These are phyloP conservation scores for Starmerella vitae DNA, from an alignment of 805 yeast genomes.

Conservation along the genomic window DNA sequence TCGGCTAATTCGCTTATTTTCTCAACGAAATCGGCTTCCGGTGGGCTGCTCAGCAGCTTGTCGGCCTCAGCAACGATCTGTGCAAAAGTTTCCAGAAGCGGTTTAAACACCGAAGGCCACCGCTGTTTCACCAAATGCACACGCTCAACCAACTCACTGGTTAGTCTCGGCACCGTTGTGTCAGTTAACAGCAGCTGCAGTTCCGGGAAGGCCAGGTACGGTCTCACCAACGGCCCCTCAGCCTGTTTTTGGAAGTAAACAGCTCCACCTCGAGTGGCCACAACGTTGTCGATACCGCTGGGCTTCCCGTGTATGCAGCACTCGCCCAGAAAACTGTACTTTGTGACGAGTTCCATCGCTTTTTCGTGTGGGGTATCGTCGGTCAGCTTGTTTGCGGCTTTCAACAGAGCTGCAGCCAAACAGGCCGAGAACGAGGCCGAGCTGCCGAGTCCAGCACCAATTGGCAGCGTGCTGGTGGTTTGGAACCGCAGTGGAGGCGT, in stretches of 20 bases:
- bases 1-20: slow-evolving; percentile 39
- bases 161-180: slow-evolving; percentile 75
- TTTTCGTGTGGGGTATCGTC: slow-evolving; percentile 17
- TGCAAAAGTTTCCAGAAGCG: slow-evolving; percentile 66
- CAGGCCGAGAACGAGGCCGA: slow-evolving; percentile 85
- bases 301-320: slow-evolving; percentile 94
- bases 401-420: slow-evolving; percentile 55
- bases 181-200: slow-evolving; percentile 65
- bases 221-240: slow-evolving; percentile 33
- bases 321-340: slow-evolving; percentile 88
- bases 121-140: slow-evolving; percentile 46
- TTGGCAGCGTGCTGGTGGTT: slow-evolving; percentile 73
- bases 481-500: slow-evolving; percentile 37
- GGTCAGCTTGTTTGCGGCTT: slow-evolving; percentile 41
- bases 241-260: slow-evolving; percentile 64
- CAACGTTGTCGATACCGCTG: slow-evolving; percentile 92
- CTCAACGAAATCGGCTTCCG: slow-evolving; percentile 25
- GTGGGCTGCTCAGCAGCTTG: slow-evolving; percentile 38
- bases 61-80: slow-evolving; percentile 61
- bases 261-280: slow-evolving; percentile 92
- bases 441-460: slow-evolving; percentile 94
- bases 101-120: slow-evolving; percentile 41
- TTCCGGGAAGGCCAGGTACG: slow-evolving; percentile 61
- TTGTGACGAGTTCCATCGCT: slow-evolving; percentile 41
- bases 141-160: slow-evolving; percentile 67